A percentile compares a stretch with the other conserved stretches of the same genome.
These are phyloP conservation scores for Cercospora sp. DNA, from an alignment of 2,329 filamentous ascomycete species.

Conservation along the genomic window DNA sequence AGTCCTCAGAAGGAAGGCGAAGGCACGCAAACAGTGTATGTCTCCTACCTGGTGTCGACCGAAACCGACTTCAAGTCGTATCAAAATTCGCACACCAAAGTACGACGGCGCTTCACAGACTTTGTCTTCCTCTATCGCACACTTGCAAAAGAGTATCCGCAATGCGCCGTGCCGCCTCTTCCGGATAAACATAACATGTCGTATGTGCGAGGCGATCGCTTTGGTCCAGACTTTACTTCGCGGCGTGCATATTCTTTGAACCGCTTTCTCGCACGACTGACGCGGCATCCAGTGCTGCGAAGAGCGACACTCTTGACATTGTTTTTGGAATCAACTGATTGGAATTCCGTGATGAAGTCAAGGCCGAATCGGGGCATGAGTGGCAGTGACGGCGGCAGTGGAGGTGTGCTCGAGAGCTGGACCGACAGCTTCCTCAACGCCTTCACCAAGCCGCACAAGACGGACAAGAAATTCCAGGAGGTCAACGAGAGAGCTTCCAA, in stretches of 20 bases:
- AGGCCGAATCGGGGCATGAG: conserved; percentile 64
- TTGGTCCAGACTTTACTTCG: conserved; percentile 87
- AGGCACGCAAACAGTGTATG: conserved; percentile 92
- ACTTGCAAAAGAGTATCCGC: conserved; percentile 81
- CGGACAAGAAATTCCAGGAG: conserved; percentile 91
- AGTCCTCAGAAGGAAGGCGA: conserved; percentile 92
- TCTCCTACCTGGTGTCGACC: conserved; percentile 92
- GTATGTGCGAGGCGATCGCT: conserved; percentile 94
- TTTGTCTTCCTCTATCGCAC: conserved; percentile 96
- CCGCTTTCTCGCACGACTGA: conserved; percentile 82
- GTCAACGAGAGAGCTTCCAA: conserved; percentile 91
- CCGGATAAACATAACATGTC: conserved; percentile 99
- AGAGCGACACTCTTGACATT: conserved; percentile 78
- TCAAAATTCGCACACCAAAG: conserved; percentile 73
- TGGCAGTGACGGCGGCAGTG: conserved; percentile 49
- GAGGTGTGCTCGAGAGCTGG: conserved; percentile 88
- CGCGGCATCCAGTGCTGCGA: conserved; percentile 85
- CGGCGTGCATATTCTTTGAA: conserved; percentile 87
- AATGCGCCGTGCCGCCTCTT: conserved; percentile 87
- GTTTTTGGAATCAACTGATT: conserved; percentile 90
- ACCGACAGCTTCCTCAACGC: conserved; percentile 96
- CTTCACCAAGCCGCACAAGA: conserved; percentile 94
- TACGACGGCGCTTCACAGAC: conserved; percentile 93
- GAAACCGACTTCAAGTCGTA: conserved; percentile 93
- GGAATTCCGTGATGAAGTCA: conserved; percentile 92